Percentiles rank a stretch among this genome's conserved stretches.
phyloP scores from a whole-genome alignment of 208 protist species.

The Crithidia thermophila region DNA sequence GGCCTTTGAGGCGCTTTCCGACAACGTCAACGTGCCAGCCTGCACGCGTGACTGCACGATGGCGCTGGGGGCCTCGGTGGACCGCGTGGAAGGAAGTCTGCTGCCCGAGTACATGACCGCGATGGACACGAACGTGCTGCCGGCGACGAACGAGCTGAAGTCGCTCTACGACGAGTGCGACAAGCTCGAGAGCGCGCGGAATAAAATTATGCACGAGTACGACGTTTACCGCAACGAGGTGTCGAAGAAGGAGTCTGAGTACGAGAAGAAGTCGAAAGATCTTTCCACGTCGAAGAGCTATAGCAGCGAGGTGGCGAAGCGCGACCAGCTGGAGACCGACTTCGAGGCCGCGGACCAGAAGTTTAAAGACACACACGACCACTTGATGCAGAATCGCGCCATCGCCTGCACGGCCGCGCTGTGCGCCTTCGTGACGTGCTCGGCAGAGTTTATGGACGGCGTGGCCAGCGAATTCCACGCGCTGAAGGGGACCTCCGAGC shows the following conservation, averaged over 20 bases:
- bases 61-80: slow-evolving; percentile 29
- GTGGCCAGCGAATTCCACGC: slow-evolving; percentile 28
- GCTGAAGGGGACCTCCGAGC: slow-evolving; percentile 12
- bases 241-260: slow-evolving; percentile 50
- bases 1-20: slow-evolving; percentile 39
- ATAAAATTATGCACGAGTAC: slow-evolving; percentile 55
- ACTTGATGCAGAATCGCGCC: slow-evolving; percentile 30
- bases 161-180: slow-evolving; percentile 48
- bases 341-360: slow-evolving; percentile 45
- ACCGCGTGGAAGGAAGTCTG: slow-evolving; percentile 31
- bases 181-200: slow-evolving; percentile 46
- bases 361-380: slow-evolving; percentile 53
- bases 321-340: slow-evolving; percentile 34
- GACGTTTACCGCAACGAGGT: slow-evolving; percentile 60
- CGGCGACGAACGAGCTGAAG: slow-evolving; percentile 37
- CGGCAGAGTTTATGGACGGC: slow-evolving; percentile 26
- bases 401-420: slow-evolving; percentile 24
- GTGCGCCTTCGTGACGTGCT: slow-evolving; percentile 40
- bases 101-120: slow-evolving; percentile 30
- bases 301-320: slow-evolving; percentile 41
- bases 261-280: slow-evolving; percentile 57
- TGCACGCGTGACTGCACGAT: slow-evolving; percentile 33
- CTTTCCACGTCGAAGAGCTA: slow-evolving; percentile 55
- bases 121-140: slow-evolving; percentile 42
- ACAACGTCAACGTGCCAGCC: slow-evolving; percentile 24